Base-by-base conservation (phyloP, 495 filamentous ascomycete species). In the Penicillium psychrofluorescens region DNA sequence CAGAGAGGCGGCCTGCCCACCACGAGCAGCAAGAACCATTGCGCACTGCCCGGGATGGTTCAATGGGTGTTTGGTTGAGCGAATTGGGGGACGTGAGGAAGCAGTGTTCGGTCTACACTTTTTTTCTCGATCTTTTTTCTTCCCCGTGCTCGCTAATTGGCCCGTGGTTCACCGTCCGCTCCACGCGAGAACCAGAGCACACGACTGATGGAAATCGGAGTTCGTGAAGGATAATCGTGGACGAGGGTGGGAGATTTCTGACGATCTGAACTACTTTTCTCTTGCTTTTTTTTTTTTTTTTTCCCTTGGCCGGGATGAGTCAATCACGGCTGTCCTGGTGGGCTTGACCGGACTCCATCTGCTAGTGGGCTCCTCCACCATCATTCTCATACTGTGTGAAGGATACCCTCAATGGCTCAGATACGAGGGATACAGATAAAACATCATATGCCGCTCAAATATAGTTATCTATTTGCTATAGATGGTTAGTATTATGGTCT, bases 1-100 rank as follows among this genome's bases (percentile, higher is more conserved):
- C 47, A 72, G 55, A 42, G 67, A 59, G 41, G 69, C 58, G 40
- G 69, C 68, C 59, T 71, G 70, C 55, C 68, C 70, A 59, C 67
- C 69, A 60, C 70, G 70, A 67, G 70, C 66, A 54, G 68, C 64
- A 58, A 71, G 65, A 70, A 66, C 70, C 70, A 74, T 74, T 59
- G 67, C 64, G 66, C 57, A 50, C 57, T 41, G 57, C 62, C 54
- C 64, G 41, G 32, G 44, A 30, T 43, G 41, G 30, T 38, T 22
- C 22, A 34, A 11, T 35, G 44, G 28, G 35, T 43, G 51, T 53
- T 58, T 55, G 58, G 58, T 61, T 49, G 57, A 51, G 46, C 40
- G 49, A 47, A 44, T 40, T 31, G 49, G 49, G 46, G 49, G 47
- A 46, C 29, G 15, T 38, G 36, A 44, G 29, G 35, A 38, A 34